These are phyloP conservation scores for Deuterostichococcus epilithicus DNA, from an alignment of 139 green algal species.

Conservation along the genomic window DNA sequence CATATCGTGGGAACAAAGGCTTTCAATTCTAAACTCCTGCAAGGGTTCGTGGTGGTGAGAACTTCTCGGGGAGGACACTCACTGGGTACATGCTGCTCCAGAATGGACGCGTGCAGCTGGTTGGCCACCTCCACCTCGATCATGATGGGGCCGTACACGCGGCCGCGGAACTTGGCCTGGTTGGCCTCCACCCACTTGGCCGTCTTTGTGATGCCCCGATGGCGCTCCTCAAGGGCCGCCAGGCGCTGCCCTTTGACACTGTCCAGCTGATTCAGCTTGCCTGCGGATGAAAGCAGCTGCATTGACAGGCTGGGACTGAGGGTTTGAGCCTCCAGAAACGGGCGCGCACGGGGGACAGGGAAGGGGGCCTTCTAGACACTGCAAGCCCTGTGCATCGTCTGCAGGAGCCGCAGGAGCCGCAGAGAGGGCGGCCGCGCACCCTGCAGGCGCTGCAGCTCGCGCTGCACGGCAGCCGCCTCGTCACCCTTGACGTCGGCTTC, in stretches of 20 bases:
- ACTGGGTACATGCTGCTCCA: slow-evolving; percentile 44
- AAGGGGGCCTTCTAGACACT: no score
- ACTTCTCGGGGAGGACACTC: no score
- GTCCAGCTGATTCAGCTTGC: slow-evolving; percentile 7
- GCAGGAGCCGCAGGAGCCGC: no score
- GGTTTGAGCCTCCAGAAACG: no score
- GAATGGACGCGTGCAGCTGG: slow-evolving; percentile 27
- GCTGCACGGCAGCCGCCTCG: neutral
- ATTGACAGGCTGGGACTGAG: neutral
- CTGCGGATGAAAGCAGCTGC: slow-evolving; percentile 2
- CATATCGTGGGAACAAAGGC: neutral
- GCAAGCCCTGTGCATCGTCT: no score
- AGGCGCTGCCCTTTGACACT: slow-evolving; percentile 34
- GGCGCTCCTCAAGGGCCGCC: slow-evolving; percentile 17
- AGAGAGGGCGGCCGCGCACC: slow-evolving; percentile 9
- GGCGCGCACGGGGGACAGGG: no score
- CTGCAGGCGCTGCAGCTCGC: neutral
- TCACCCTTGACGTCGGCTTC: neutral
- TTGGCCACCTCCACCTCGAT: slow-evolving; percentile 53
- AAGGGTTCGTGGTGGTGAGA: neutral
- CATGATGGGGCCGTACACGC: slow-evolving; percentile 61
- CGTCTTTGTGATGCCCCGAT: slow-evolving; percentile 23
- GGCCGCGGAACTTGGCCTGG: slow-evolving; percentile 33
- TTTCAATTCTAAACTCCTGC: slow-evolving; percentile 4
- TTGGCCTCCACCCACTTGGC: slow-evolving; percentile 39